Base-by-base conservation (phyloP, 2,329 filamentous ascomycete genomes). In the Cladosporium colombiae region DNA sequence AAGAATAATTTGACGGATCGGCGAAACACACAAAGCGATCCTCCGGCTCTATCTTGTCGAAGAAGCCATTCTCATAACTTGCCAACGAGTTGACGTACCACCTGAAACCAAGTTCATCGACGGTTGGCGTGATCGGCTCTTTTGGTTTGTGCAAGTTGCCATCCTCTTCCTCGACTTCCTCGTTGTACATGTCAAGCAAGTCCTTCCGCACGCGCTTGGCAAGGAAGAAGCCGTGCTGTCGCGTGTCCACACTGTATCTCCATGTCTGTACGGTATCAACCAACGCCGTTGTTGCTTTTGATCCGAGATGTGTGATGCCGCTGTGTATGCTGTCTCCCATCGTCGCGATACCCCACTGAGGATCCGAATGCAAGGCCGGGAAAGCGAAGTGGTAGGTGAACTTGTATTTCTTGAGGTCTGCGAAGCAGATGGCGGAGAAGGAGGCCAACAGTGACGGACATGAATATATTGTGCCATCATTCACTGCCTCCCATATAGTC, bases 311-410 rank as follows among this genome's bases (percentile, higher is more conserved):
- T 62, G 82, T 79, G 57, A 86, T 81, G 25, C 72, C 81, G 2
- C 82, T 72, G 11, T 70, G 67, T 11, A 70, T 65, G 18, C 70
- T 62, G 31, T 71, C 68, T 23, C 75, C 74, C 5, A 75, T 72
- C 5, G 75, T 68, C 37, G 83, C 78, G 61, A 89, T 82, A 71
- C 86, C 89, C 95, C 95, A 99, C 31, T 85, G 83, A 1, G 92
- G 92, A 64, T 94, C 89, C 4, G 94, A 96, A 76, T 96, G 93
- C 53, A 99, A 84, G 18, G 94, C 93, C 0, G 95, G 95, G 74
- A 96, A 99, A 5, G 91, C 94, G 78, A 98, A 98, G 88, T 96
- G 96, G 80, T 98, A 98, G n/a, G 90, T 92, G 76, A 98, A 97
- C 69, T 89, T 92, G 81, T 98, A 98, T 76, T 96, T 97, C 78